Evolutionary conservation across 345 rosid species (phyloP).

Genomic region (Eucalyptus tenuipes): DNA sequence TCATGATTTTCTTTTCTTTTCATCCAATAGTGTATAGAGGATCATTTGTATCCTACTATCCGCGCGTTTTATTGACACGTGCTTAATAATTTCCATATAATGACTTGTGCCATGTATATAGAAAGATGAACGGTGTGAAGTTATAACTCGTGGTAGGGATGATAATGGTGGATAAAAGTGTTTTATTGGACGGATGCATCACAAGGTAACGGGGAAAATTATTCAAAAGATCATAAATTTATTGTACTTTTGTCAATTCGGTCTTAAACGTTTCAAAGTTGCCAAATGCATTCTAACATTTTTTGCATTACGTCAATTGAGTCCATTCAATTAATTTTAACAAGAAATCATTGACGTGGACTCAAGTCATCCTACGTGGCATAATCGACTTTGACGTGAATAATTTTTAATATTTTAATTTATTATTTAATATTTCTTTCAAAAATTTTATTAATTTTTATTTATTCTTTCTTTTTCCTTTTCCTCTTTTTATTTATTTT

Average conservation of each 20-base stretch:
- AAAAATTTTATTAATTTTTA: no score
- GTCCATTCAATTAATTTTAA: fast-evolving
- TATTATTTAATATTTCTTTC: no score
- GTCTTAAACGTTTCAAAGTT: fast-evolving
- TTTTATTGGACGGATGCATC: background rate
- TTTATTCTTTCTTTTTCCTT: no score
- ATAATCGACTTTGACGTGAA: fast-evolving
- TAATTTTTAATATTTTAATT: fast-evolving
- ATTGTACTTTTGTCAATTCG: fast-evolving
- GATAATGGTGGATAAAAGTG: fast-evolving
- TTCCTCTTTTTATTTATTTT: fast-evolving
- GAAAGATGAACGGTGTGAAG: background rate
- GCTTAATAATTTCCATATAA: background rate
- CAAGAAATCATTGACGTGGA: fast-evolving
- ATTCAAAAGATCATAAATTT: fast-evolving
- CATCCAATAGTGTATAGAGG: no score
- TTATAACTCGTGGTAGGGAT: fast-evolving
- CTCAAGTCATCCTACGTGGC: fast-evolving
- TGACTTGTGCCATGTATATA: background rate
- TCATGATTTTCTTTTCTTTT: background rate
- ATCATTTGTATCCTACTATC: no score
- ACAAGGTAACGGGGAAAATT: fast-evolving
- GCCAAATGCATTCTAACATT: fast-evolving
- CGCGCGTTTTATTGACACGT: fast-evolving
- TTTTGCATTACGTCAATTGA: no score